Evolutionary conservation across 306 rosid genomes (phyloP).

Genomic region (Aeschynomene evenia): DNA sequence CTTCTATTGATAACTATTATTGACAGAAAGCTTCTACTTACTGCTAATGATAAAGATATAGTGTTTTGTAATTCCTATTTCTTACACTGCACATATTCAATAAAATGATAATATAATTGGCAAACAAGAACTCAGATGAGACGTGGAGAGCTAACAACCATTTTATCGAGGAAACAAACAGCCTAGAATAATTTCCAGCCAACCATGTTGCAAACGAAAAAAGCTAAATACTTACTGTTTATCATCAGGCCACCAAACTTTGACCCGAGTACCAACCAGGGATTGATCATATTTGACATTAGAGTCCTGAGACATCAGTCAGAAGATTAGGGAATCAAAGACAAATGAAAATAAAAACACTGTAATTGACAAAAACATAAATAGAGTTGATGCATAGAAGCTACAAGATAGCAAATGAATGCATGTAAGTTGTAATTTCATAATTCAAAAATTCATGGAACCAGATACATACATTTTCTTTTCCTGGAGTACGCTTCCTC

Average conservation of each 20-base stretch:
- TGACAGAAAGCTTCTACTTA: no score
- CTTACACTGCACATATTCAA: neutral
- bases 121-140: neutral
- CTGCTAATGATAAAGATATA: neutral
- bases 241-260: conserved; percentile 93
- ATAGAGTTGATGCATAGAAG: no score
- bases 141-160: neutral
- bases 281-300: conserved; percentile 42
- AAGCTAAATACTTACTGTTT: conserved; percentile 47
- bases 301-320: conserved; percentile 50
- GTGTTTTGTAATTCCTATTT: no score
- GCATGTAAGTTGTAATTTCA: neutral
- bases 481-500: conserved; percentile 66
- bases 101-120: neutral
- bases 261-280: conserved; percentile 62
- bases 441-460: neutral
- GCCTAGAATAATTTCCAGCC: neutral
- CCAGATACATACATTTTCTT: conserved; percentile 52
- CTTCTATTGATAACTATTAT: no score
- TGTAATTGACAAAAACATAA: conserved; percentile 10
- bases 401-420: no score
- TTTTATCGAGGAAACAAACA: neutral
- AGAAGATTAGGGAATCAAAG: conserved; percentile 25
- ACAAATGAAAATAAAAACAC: conserved; percentile 3
- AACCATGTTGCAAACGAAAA: conserved; percentile 18